phyloP scores from a whole-genome alignment of 1,284 basidiomycete species.

The Vanrija sp. region DNA sequence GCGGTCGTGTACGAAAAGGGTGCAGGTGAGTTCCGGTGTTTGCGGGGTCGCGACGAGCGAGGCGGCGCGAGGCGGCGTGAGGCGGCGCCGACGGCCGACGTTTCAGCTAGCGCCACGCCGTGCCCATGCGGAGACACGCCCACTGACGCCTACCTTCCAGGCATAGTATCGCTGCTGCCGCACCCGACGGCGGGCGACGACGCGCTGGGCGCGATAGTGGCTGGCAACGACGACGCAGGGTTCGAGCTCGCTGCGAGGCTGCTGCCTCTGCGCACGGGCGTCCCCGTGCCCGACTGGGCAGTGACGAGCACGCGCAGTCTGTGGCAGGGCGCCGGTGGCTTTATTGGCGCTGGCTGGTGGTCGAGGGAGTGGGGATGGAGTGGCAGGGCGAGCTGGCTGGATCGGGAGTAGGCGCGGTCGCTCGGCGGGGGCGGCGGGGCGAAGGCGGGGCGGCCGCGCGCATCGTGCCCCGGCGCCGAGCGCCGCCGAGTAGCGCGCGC shows the following conservation, averaged over 20 bases:
- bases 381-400: conserved; percentile 42
- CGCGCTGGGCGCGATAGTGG: conserved; percentile 57
- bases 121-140: too few relatives aligned
- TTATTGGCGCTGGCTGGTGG: conserved; percentile 57
- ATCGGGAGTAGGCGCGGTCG: conserved; percentile 16
- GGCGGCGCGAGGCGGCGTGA: background rate
- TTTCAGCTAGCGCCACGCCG: conserved; percentile 2
- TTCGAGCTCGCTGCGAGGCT: conserved; percentile 63
- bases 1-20: conserved; percentile 32
- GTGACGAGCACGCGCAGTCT: conserved; percentile 58
- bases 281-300: conserved; percentile 67
- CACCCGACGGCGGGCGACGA: conserved; percentile 53
- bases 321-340: conserved; percentile 61
- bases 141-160: conserved; percentile 34
- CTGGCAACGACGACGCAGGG: conserved; percentile 57
- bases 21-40: conserved; percentile 30
- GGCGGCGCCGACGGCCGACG: background rate
- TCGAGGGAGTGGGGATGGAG: conserved; percentile 32
- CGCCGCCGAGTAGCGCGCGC: too few relatives aligned
- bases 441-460: too few relatives aligned
- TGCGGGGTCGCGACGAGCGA: background rate
- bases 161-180: conserved; percentile 65
- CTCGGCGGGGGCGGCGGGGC: too few relatives aligned
- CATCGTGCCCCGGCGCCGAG: too few relatives aligned
- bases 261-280: conserved; percentile 75